phyloP scores from a whole-genome alignment of 768 basidiomycete genomes.

The Postia placenta region DNA sequence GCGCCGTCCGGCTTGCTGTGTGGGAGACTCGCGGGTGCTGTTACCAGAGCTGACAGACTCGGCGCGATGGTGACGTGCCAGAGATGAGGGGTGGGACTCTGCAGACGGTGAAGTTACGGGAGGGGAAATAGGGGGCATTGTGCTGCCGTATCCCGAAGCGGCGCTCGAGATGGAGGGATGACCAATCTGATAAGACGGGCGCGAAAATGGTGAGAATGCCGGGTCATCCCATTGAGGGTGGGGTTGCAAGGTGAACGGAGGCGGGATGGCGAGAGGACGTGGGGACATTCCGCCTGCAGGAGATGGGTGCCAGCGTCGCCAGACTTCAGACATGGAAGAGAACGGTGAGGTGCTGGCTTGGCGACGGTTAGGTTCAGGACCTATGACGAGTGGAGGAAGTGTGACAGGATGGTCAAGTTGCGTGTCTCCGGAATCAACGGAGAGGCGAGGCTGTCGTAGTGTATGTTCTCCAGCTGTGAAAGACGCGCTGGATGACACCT shows the following conservation, averaged over 20 bases:
- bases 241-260: conserved; percentile 66
- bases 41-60: neutral
- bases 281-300: neutral
- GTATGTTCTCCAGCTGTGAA: neutral
- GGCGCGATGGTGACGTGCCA: neutral
- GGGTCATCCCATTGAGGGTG: conserved; percentile 58
- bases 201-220: conserved; percentile 26
- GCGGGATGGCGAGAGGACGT: conserved; percentile 27
- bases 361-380: too few species aligned
- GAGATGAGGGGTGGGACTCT: too few species aligned
- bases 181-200: conserved; percentile 13
- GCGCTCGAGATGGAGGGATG: conserved; percentile 4
- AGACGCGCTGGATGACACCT: neutral
- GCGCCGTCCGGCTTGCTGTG: neutral
- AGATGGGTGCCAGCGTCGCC: conserved; percentile 2
- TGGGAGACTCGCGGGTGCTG: neutral
- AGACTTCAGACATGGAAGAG: neutral
- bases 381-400: neutral
- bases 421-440: neutral
- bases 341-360: neutral
- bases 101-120: neutral
- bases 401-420: neutral
- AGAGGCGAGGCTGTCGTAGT: neutral
- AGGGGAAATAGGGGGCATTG: too few species aligned
- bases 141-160: neutral